These are phyloP conservation scores for Globisporangium polare DNA, from an alignment of 352 stramenopile genomes.

Conservation along the genomic window DNA sequence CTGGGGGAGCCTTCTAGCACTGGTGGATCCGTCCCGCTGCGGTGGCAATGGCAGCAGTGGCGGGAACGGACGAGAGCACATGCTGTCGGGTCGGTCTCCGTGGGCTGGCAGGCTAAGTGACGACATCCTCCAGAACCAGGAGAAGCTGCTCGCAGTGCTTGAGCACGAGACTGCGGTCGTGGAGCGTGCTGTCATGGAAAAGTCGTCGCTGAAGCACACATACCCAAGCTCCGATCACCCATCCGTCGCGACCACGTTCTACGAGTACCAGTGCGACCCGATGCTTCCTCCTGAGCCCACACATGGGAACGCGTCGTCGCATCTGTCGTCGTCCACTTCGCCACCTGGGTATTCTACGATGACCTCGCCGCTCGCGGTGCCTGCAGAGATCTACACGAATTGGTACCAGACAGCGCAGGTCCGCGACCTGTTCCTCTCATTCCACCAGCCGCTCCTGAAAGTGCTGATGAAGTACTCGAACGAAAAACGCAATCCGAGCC, in stretches of 20 bases:
- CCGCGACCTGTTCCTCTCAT: constrained; percentile 57
- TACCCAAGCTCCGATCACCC: constrained; percentile 35
- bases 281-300: constrained; percentile 37
- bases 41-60: background rate
- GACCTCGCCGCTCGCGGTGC: background rate
- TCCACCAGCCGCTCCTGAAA: constrained; percentile 44
- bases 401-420: constrained; percentile 57
- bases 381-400: constrained; percentile 29
- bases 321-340: background rate
- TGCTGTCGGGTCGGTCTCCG: constrained; percentile 20
- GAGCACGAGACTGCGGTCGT: constrained; percentile 78
- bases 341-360: background rate
- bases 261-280: constrained; percentile 64
- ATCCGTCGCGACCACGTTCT: constrained; percentile 28
- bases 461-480: constrained; percentile 52
- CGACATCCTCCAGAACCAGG: constrained; percentile 81
- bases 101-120: constrained; percentile 68
- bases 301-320: background rate
- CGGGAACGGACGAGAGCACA: constrained; percentile 2
- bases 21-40: constrained; percentile 20
- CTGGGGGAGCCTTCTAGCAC: constrained; percentile 44
- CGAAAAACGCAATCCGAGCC: constrained; percentile 30
- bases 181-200: constrained; percentile 75
- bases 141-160: constrained; percentile 71
- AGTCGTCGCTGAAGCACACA: constrained; percentile 66